Percentiles rank a stretch among this genome's conserved stretches.
Conservation (phyloP, 2,329 filamentous ascomycete genomes). For the Calonectria honghensis region DNA sequence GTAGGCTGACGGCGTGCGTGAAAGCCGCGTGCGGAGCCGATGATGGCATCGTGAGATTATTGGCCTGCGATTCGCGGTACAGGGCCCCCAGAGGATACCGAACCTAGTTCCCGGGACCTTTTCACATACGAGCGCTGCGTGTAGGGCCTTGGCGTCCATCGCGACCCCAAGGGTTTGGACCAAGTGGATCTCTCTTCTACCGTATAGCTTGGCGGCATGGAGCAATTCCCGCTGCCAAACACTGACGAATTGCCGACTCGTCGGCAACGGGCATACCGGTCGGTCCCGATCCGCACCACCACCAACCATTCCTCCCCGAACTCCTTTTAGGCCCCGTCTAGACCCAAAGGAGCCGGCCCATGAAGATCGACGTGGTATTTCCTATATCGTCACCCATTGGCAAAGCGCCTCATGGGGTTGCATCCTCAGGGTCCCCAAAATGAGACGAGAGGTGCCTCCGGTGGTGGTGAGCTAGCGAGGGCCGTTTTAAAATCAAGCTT, state of each 20-base stretch:
- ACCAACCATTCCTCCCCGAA: not conserved
- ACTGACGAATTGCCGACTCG: too few species aligned
- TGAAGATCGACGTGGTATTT: conserved; percentile 8
- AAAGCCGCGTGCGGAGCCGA: conserved; percentile 15
- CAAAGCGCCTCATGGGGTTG: conserved; percentile 1
- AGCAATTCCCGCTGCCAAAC: not conserved
- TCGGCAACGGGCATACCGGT: not conserved
- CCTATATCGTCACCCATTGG: not conserved
- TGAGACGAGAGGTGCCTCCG: not conserved
- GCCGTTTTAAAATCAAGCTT: conserved; percentile 3
- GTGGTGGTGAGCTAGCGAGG: not conserved
- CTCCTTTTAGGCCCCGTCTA: not conserved
- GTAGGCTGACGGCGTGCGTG: not conserved
- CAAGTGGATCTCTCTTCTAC: not conserved
- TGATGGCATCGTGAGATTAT: not conserved
- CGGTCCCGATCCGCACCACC: not conserved
- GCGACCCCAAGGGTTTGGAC: too few species aligned
- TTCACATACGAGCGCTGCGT: conserved; percentile 16
- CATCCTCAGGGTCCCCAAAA: conserved; percentile 4
- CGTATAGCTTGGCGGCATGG: not conserved
- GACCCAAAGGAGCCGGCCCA: conserved; percentile 3
- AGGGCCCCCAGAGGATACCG: not conserved
- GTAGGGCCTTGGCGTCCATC: not conserved
- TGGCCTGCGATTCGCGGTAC: not conserved
- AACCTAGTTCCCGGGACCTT: conserved; percentile 21